These are phyloP conservation scores for Alopecurus myosuroides DNA, from an alignment of 176 grass and related monocot genomes.

Conservation along the genomic window DNA sequence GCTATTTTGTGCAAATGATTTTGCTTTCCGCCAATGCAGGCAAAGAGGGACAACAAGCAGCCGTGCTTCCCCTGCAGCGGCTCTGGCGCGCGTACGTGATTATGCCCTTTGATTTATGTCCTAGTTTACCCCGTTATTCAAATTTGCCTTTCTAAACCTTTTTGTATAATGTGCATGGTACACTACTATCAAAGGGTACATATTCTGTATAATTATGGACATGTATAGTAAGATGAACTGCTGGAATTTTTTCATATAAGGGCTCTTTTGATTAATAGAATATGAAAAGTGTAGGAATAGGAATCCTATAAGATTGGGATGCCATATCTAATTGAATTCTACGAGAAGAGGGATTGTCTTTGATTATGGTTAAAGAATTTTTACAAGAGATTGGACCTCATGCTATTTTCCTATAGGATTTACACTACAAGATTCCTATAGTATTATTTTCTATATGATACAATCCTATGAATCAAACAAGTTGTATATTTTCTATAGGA, in stretches of 20 bases:
- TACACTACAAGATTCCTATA: too few species aligned
- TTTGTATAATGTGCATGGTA: background rate
- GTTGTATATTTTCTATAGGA: too few species aligned
- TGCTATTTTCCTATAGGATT: too few species aligned
- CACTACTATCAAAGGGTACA: background rate
- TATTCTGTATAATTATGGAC: background rate
- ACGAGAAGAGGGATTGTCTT: too few species aligned
- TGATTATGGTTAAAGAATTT: too few species aligned
- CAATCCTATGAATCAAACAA: too few species aligned
- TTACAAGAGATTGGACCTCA: too few species aligned
- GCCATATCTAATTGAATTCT: too few species aligned
- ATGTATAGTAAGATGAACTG: background rate
- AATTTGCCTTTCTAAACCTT: background rate
- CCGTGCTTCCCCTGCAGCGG: conserved; percentile 95
- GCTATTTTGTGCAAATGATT: background rate
- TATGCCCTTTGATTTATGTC: background rate
- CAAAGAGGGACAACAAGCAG: conserved; percentile 90
- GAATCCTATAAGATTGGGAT: too few species aligned
- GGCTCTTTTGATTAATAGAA: too few species aligned
- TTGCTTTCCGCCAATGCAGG: conserved; percentile 34
- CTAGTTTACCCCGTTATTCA: background rate
- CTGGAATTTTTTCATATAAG: background rate
- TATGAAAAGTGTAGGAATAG: too few species aligned
- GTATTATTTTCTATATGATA: too few species aligned
- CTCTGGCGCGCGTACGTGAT: conserved; percentile 69